A percentile compares a stretch with the other conserved stretches of the same genome.
These are phyloP conservation scores for Luzula sylvatica DNA, from an alignment of 176 grass and related monocot species.

Conservation along the genomic window DNA sequence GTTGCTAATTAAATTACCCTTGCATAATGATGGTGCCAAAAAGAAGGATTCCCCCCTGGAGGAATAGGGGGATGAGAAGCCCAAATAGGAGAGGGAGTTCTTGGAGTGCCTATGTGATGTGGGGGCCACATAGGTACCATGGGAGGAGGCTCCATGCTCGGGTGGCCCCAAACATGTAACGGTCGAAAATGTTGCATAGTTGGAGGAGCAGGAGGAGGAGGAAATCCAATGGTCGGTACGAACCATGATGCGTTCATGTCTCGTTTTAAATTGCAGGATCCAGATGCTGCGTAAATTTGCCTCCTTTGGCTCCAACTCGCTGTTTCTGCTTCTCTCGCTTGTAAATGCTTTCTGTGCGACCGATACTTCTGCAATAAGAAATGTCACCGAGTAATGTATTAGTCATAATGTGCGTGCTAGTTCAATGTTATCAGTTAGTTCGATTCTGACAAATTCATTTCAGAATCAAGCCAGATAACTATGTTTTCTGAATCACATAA, in stretches of 20 bases:
- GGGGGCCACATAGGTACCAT: slow-evolving; percentile 46
- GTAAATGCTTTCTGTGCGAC: slow-evolving; percentile 74
- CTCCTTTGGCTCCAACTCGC: slow-evolving; percentile 50
- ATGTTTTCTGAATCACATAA: neutral
- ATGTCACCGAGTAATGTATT: no score
- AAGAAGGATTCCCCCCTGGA: slow-evolving; percentile 28
- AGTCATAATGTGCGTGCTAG: no score
- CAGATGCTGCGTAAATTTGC: slow-evolving; percentile 32
- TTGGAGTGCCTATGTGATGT: slow-evolving; percentile 14
- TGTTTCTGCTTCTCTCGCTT: slow-evolving; percentile 59
- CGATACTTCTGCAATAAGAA: slow-evolving; percentile 60
- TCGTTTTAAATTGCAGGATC: slow-evolving; percentile 22
- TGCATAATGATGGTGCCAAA: slow-evolving; percentile 53
- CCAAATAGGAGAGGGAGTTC: slow-evolving; percentile 21
- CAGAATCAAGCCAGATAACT: no score
- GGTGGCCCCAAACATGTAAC: slow-evolving; percentile 67
- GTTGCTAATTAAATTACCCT: slow-evolving; percentile 20
- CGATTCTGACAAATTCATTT: no score
- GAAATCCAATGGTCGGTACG: slow-evolving; percentile 50
- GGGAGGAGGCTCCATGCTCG: slow-evolving; percentile 26
- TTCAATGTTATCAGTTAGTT: no score
- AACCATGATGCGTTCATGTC: slow-evolving; percentile 42
- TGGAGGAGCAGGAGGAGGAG: slow-evolving; percentile 15
- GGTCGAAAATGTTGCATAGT: slow-evolving; percentile 36
- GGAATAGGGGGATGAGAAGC: slow-evolving; percentile 12